Base-by-base conservation (phyloP, 768 basidiomycete species). In the Favolaschia claudopus region DNA sequence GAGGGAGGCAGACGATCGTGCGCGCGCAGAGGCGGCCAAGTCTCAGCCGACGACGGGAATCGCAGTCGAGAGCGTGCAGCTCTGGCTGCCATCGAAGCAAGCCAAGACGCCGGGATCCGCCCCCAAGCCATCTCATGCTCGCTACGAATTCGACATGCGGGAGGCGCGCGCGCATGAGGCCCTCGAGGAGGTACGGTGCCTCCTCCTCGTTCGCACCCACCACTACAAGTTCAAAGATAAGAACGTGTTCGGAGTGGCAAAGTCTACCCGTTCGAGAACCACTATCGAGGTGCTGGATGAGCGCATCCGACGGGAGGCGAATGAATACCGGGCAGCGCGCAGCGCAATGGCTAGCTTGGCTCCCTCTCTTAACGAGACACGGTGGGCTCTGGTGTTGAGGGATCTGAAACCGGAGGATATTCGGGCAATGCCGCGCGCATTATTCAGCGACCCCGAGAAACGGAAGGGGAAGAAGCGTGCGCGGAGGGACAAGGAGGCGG, bases 51-150 rank as follows among this genome's bases (percentile, higher is more conserved):
- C 39, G 1, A 24, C 34, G n/a, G 20, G 14, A 4, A 17, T 42
- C 13, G 27, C 36, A 2, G 28, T 52, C 15, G 37, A 52, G 13
- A 29, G 8, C 1, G 12, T 52, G 22, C 29, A 52, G 38, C 59
- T 73, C 1, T 70, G 60, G 63, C 58, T 73, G 17, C 72, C 69
- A 12, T 73, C 70, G 31, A 32, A 2, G 58, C 64, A 22, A 55
- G 68, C 38, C 17, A 55, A 7, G 7, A 32, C 6, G n/a, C 27
- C 54, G 1, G 36, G 46, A 12, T 36, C 53, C 5, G 4, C 20
- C 0, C 61, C 63, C 22, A 42, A 63, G 24, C n/a, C 25, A 7
- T 44, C 32, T 14, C 57, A 70, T 2, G 44, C 25, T 1, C 22
- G 45, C 2, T 67, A 69, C 2, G 68, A 75, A 46, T 70, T 61